These are phyloP conservation scores for Chrysophaeum taylorii DNA, from an alignment of 352 stramenopile species.

Conservation along the genomic window DNA sequence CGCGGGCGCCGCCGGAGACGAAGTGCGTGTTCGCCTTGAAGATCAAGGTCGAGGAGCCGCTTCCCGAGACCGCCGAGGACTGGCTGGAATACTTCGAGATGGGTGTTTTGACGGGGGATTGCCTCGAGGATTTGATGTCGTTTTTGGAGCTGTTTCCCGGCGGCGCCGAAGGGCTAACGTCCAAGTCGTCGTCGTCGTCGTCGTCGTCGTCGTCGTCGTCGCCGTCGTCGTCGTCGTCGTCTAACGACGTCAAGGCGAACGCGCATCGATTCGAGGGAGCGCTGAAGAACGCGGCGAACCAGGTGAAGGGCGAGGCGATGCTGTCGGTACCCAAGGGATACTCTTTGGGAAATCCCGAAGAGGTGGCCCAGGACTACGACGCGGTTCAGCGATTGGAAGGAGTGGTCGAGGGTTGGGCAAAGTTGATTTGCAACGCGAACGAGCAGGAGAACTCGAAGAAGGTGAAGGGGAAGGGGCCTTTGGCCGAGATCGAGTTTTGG, in stretches of 20 bases:
- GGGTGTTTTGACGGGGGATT: neutral
- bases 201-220: neutral
- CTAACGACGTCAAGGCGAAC: slow-evolving; percentile 74
- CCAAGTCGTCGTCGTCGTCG: neutral
- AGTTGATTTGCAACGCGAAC: slow-evolving; percentile 70
- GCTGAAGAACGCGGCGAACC: slow-evolving; percentile 76
- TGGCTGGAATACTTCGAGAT: neutral
- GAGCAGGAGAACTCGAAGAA: slow-evolving; percentile 73
- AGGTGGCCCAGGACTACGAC: slow-evolving; percentile 39
- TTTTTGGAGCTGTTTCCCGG: neutral
- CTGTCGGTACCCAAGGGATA: slow-evolving; percentile 77
- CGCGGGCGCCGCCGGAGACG: too few species aligned
- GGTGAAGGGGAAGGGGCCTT: slow-evolving; percentile 64
- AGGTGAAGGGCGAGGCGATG: slow-evolving; percentile 83
- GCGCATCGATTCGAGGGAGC: slow-evolving; percentile 79
- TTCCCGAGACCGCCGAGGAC: neutral
- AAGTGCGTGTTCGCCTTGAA: too few species aligned
- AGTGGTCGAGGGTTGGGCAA: slow-evolving; percentile 79
- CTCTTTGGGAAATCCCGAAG: slow-evolving; percentile 65
- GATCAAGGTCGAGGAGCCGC: neutral
- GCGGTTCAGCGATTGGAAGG: slow-evolving; percentile 61
- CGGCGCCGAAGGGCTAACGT: neutral
- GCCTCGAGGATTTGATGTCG: neutral
- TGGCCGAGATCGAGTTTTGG: slow-evolving; percentile 93
- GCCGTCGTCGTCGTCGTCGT: slow-evolving; percentile 29